phyloP scores from a whole-genome alignment of 1,284 basidiomycete species.

The Phaffia rhodozyma region DNA sequence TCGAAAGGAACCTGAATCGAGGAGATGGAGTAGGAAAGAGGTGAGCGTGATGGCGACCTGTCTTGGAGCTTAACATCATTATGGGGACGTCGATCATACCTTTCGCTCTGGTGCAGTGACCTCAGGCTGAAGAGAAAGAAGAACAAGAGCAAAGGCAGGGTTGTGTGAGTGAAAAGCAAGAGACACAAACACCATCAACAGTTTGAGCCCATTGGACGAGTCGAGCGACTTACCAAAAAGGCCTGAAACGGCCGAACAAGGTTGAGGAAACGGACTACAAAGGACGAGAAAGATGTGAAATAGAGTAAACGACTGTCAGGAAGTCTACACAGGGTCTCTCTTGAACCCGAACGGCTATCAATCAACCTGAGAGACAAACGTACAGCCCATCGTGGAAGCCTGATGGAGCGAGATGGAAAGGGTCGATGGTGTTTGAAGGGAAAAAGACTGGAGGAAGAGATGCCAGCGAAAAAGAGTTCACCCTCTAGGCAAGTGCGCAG shows the following conservation, averaged over 20 bases:
- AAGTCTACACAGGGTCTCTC: no score
- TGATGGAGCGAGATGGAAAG: no score
- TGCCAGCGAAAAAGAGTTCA: no score
- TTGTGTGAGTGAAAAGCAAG: no score
- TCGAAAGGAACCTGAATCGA: constrained; percentile 70
- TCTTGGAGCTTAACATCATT: constrained; percentile 18
- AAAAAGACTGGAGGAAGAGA: no score
- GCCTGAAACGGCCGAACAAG: constrained; percentile 91
- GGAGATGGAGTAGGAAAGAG: not conserved
- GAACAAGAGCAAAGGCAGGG: not conserved
- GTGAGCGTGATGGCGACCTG: not conserved
- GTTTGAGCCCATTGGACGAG: not conserved
- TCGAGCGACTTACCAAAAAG: constrained; percentile 41
- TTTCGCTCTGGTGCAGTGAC: constrained; percentile 93
- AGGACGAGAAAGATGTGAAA: not conserved
- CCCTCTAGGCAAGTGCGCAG: not conserved
- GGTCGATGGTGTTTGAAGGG: no score
- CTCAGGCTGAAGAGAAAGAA: constrained; percentile 46
- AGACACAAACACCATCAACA: constrained; percentile 21
- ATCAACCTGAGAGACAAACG: no score
- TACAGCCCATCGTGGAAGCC: not conserved
- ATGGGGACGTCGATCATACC: constrained; percentile 38
- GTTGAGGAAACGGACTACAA: constrained; percentile 78
- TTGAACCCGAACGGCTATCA: no score
- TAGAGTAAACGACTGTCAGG: no score